A percentile compares a stretch with the other conserved stretches of the same genome.
phyloP scores from a whole-genome alignment of 176 grass and related monocot genomes.

The Bonia amplexicaulis region DNA sequence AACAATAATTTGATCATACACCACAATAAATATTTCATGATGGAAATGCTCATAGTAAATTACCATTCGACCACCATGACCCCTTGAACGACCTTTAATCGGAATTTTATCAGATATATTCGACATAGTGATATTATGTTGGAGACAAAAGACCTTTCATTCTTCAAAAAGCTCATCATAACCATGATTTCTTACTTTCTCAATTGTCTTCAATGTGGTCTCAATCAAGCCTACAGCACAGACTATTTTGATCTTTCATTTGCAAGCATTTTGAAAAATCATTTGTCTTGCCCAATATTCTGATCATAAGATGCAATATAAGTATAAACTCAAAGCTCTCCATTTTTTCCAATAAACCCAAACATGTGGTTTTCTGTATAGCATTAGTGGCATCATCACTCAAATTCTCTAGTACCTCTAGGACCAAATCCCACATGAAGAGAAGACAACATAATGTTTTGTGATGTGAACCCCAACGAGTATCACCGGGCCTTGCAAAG shows the following conservation, averaged over 20 bases:
- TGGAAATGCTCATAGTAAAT: too few relatives aligned
- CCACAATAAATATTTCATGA: neutral
- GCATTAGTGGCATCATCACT: too few relatives aligned
- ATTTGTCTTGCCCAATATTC: too few relatives aligned
- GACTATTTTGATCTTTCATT: neutral
- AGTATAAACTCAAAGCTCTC: too few relatives aligned
- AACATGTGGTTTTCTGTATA: too few relatives aligned
- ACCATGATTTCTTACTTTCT: neutral
- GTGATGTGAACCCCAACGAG: too few relatives aligned
- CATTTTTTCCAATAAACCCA: too few relatives aligned
- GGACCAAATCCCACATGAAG: neutral
- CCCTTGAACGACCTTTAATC: neutral
- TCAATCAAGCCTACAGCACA: neutral
- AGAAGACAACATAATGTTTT: neutral
- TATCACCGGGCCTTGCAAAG: too few relatives aligned
- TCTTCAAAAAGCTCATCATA: neutral
- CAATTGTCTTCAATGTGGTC: too few relatives aligned
- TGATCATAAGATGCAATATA: too few relatives aligned
- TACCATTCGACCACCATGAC: neutral
- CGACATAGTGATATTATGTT: neutral
- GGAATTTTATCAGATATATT: neutral
- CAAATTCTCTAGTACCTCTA: neutral
- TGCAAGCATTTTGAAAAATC: too few relatives aligned
- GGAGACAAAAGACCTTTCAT: neutral
- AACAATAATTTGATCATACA: neutral